Evolutionary conservation across 139 green algal genomes (phyloP).

Genomic region (Tetradesmus lagerheimii): DNA sequence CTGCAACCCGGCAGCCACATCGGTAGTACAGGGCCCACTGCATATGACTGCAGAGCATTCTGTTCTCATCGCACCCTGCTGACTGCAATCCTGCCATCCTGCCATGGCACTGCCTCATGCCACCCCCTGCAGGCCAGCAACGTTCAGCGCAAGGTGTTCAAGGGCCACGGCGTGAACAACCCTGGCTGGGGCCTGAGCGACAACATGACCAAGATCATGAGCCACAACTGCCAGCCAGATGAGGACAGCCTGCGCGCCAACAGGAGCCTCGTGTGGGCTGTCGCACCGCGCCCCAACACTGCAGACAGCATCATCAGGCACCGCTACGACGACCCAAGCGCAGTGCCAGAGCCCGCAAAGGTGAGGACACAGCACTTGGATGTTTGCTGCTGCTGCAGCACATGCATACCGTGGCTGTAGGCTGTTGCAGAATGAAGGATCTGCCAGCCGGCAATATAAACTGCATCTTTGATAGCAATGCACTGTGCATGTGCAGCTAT

Average conservation of each 20-base stretch:
- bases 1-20: not conserved
- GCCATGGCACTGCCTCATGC: not conserved
- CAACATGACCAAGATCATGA: constrained; percentile 5
- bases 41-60: not conserved
- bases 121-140: not conserved
- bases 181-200: constrained; percentile 27
- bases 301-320: constrained; percentile 44
- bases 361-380: not conserved
- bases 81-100: not conserved
- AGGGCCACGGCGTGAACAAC: not conserved
- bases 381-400: not conserved
- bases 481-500: not conserved
- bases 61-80: not conserved
- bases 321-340: not conserved
- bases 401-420: not conserved
- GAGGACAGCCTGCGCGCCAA: not conserved
- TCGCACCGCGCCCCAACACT: not conserved
- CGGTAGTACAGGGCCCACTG: too few species aligned
- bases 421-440: not conserved
- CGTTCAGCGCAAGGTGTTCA: not conserved
- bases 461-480: too few species aligned
- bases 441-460: not conserved
- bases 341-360: not conserved
- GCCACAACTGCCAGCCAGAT: not conserved
- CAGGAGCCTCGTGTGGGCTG: constrained; percentile 9